phyloP scores from a whole-genome alignment of 345 rosid genomes.

The Populus ilicifolia region DNA sequence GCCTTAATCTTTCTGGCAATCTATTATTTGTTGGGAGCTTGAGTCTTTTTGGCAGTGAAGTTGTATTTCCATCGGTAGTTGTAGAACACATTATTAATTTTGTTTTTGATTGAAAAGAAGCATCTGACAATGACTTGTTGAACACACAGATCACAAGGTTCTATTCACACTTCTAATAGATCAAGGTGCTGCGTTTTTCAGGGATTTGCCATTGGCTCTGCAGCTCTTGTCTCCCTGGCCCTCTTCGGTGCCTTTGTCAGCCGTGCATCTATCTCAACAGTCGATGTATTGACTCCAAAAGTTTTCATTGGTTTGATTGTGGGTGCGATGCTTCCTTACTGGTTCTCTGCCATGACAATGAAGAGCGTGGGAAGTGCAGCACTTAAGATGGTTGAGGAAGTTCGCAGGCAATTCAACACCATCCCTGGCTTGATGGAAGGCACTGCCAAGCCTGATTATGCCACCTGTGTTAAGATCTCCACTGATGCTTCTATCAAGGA shows the following conservation, averaged over 20 bases:
- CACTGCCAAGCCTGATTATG: conserved; percentile 86
- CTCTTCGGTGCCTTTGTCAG: conserved; percentile 34
- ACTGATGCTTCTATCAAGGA: conserved; percentile 98
- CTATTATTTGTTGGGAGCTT: not conserved
- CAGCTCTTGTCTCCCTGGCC: conserved; percentile 63
- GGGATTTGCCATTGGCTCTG: conserved; percentile 82
- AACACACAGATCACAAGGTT: not conserved
- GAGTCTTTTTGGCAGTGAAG: not conserved
- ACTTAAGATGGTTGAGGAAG: conserved; percentile 98
- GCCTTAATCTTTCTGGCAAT: not conserved
- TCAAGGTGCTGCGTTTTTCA: conserved; percentile 18
- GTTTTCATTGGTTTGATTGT: conserved; percentile 28
- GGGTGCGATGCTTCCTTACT: conserved; percentile 67
- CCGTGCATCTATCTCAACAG: conserved; percentile 25
- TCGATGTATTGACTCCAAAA: conserved; percentile 29
- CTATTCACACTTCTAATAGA: not conserved
- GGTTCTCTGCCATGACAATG: conserved; percentile 99
- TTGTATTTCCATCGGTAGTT: not conserved
- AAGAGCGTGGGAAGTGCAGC: conserved; percentile 99
- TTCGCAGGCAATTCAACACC: conserved; percentile 93
- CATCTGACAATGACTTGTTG: not conserved
- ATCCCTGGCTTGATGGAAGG: conserved; percentile 98
- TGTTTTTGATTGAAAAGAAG: not conserved
- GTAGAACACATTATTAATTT: not conserved
- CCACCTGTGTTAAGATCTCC: conserved; percentile 96